Evolutionary conservation across 345 rosid species (phyloP).

Genomic region (Arabidopsis arenosa): DNA sequence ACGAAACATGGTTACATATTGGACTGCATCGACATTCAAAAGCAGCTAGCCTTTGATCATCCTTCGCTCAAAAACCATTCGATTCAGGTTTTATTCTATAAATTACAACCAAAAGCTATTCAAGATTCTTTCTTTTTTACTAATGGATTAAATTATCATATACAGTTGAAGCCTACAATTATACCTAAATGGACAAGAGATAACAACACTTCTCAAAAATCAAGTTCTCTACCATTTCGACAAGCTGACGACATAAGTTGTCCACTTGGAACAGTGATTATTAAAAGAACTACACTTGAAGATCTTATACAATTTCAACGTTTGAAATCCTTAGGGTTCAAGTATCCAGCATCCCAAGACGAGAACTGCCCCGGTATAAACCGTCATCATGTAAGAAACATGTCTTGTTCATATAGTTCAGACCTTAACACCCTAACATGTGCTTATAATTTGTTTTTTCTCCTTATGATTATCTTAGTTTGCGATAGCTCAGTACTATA

Average conservation of each 20-base stretch:
- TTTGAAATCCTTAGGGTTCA: constrained; percentile 21
- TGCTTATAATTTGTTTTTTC: not conserved
- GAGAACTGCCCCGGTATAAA: not conserved
- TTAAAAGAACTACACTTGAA: constrained; percentile 27
- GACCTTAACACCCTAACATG: not conserved
- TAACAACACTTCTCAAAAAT: constrained; percentile 13
- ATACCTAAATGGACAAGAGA: constrained; percentile 32
- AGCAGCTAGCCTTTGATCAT: constrained; percentile 28
- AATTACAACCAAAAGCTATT: not conserved
- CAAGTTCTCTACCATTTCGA: not conserved
- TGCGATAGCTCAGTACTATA: not conserved
- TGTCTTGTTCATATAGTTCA: not conserved
- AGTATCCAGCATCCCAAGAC: not conserved
- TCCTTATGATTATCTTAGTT: not conserved
- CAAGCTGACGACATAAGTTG: constrained; percentile 12
- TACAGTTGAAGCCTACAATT: constrained; percentile 35
- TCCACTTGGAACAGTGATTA: constrained; percentile 36
- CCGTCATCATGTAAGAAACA: constrained; percentile 33
- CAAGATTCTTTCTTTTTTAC: not conserved
- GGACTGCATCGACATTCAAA: constrained; percentile 39
- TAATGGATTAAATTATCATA: not conserved
- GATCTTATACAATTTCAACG: constrained; percentile 24
- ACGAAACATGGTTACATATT: constrained; percentile 39
- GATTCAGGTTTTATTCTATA: constrained; percentile 23
- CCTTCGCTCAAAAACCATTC: constrained; percentile 21